Evolutionary conservation across 176 grass and related monocot species (phyloP), one percentile per base, ranked within the genome.

Genomic region (Panicum miliaceum): DNA sequence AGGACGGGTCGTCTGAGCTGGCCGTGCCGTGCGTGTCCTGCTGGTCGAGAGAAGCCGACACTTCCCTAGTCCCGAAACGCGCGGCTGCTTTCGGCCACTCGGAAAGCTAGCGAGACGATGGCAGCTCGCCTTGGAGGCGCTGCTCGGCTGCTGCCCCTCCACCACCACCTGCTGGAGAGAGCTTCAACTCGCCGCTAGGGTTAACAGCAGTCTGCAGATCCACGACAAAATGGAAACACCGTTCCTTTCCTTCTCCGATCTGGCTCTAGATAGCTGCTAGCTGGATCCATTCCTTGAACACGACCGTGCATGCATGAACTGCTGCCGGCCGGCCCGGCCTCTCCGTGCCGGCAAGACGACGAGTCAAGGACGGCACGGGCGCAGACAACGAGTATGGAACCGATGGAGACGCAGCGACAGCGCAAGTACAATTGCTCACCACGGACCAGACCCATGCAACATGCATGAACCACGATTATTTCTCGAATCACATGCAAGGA

Each of bases 21-120:
- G 65, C 65, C 68, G 16, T 53, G 51, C 71, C 70, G 37, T 35
- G 20, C 19, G 15, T 50, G n/a, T 46, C 41, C 10, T 22, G 63
- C 63, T 20, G 53, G 1, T 42, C 8, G 9, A 10, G 10, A 81
- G 71, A 86, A 82, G 58, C 83, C 83, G 78, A 90, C 88, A 90
- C 71, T 77, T 56, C 71, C 5, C 78, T 46, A 77, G 64, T 86
- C 88, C 83, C 78, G 7, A 90, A 48, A 68, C 52, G 6, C 78
- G 14, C n/a, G n/a, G n/a, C 83, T 27, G 52, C 82, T 85, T 71
- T 82, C 71, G 9, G 43, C 71, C 82, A 70, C 23, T 26, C 34
- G 10, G 46, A 78, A 88, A 25, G 41, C 63, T 32, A 3, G 25
- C 61, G 61, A 47, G 35, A n/a, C n/a, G n/a, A 38, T 57, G 77